Evolutionary conservation across 441 rosid genomes (phyloP).

Genomic region (Eruca vesicaria): DNA sequence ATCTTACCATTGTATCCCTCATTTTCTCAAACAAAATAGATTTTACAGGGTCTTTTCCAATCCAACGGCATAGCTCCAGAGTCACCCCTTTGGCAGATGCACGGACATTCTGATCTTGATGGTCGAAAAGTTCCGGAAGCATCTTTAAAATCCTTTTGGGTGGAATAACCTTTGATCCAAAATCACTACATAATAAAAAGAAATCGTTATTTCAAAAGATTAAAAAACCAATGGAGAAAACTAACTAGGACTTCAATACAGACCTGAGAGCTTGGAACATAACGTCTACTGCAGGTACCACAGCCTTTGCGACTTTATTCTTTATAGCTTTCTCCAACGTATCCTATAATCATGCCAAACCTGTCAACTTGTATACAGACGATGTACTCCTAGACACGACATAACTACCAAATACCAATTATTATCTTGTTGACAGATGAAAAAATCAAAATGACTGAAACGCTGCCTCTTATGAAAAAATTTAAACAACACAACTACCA

Average conservation of each 20-base stretch:
- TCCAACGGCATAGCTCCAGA: constrained; percentile 99
- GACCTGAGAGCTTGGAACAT: constrained; percentile 98
- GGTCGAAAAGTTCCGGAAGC: constrained; percentile 99
- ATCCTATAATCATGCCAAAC: constrained; percentile 58
- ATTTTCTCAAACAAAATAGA: constrained; percentile 97
- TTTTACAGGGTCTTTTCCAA: constrained; percentile 98
- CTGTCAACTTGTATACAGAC: not conserved
- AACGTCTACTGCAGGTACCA: constrained; percentile 98
- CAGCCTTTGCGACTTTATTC: constrained; percentile 99
- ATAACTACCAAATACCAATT: not conserved
- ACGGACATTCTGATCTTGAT: constrained; percentile 99
- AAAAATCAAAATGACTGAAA: constrained; percentile 5
- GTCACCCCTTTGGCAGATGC: constrained; percentile 97
- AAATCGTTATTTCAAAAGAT: constrained; percentile 3
- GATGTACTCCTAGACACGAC: constrained; percentile 5
- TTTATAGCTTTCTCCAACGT: constrained; percentile 98
- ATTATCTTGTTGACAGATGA: constrained; percentile 3
- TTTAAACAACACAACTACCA: too few relatives aligned
- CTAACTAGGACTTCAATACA: constrained; percentile 27
- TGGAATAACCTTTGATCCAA: constrained; percentile 92
- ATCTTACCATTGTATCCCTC: constrained; percentile 98
- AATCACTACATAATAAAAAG: constrained; percentile 58
- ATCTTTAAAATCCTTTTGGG: constrained; percentile 97
- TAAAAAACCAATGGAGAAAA: constrained; percentile 16
- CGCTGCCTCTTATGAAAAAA: too few relatives aligned